These are phyloP conservation scores for Casuarina glauca DNA, from an alignment of 306 rosid genomes.

Conservation along the genomic window DNA sequence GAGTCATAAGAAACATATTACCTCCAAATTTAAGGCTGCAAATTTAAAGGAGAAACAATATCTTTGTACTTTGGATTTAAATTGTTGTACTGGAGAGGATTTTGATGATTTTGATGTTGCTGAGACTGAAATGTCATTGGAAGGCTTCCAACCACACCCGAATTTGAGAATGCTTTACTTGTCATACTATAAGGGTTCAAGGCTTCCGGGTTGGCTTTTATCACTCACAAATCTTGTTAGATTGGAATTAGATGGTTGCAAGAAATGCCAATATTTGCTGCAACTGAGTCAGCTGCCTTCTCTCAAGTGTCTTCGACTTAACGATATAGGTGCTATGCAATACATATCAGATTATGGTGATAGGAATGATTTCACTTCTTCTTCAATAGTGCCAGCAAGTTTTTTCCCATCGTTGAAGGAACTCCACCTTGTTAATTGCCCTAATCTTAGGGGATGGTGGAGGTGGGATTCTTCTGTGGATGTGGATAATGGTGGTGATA, in stretches of 20 bases:
- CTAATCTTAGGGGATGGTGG: slow-evolving; percentile 30
- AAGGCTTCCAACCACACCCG: neutral
- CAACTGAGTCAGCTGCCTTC: neutral
- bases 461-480: neutral
- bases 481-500: no score
- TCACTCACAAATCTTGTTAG: neutral
- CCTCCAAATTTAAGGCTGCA: fast-evolving
- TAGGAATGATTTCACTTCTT: neutral
- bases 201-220: neutral
- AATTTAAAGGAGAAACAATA: neutral
- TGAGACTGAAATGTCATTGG: neutral
- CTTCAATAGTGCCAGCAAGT: neutral
- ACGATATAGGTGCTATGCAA: neutral
- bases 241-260: neutral
- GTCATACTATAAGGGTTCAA: neutral
- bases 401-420: slow-evolving; percentile 26
- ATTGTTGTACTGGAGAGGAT: neutral
- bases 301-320: slow-evolving; percentile 16
- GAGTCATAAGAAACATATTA: neutral
- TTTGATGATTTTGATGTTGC: neutral
- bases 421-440: neutral
- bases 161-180: neutral
- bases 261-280: neutral
- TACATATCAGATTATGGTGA: no score
- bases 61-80: neutral